Conservation (phyloP, 1,139 yeast species). For the Yamadazyma conglobata region DNA sequence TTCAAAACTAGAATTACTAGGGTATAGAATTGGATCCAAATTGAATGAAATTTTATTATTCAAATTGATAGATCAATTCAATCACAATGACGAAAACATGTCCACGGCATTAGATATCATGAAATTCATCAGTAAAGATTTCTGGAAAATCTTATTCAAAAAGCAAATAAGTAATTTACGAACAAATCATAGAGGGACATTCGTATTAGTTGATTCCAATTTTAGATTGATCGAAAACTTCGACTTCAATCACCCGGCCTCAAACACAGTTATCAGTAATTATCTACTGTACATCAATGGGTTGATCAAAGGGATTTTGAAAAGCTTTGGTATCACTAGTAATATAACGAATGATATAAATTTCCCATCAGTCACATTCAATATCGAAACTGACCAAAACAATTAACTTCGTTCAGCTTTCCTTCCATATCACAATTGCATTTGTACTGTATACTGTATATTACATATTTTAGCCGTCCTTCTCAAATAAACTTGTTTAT, state of each 20-base stretch:
- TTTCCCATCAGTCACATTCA: constrained; percentile 68
- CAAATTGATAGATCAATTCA: constrained; percentile 36
- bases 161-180: constrained; percentile 90
- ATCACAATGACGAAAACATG: constrained; percentile 40
- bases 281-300: constrained; percentile 85
- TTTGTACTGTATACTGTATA: no score
- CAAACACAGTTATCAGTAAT: constrained; percentile 45
- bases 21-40: constrained; percentile 71
- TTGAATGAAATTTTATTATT: constrained; percentile 70
- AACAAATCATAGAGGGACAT: constrained; percentile 88
- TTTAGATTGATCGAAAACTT: constrained; percentile 56
- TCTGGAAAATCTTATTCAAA: constrained; percentile 75
- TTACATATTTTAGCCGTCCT: no score
- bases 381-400: constrained; percentile 52
- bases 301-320: constrained; percentile 72
- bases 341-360: constrained; percentile 63
- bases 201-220: constrained; percentile 68
- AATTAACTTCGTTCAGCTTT: no score
- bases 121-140: constrained; percentile 90
- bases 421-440: no score
- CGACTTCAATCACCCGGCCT: constrained; percentile 49
- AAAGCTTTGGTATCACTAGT: constrained; percentile 67
- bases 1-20: constrained; percentile 64
- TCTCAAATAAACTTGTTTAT: no score
- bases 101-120: constrained; percentile 72